Evolutionary conservation across 495 filamentous ascomycete species (phyloP).

Genomic region (Penicillium cosmopolitanum): DNA sequence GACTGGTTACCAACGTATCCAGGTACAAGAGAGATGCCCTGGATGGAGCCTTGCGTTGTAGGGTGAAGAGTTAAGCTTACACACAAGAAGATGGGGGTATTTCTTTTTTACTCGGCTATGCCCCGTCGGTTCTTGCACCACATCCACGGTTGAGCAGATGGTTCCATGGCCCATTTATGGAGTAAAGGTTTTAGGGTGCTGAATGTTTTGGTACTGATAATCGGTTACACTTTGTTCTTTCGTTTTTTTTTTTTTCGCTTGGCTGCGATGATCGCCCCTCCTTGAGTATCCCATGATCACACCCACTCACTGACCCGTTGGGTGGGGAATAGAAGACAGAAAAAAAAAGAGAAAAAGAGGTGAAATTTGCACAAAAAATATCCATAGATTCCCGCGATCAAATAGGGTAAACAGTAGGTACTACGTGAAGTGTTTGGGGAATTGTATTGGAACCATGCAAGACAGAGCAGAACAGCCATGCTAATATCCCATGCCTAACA

Average conservation of each 20-base stretch:
- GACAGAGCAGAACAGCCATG: no score
- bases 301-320: constrained; percentile 22
- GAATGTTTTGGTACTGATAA: background rate
- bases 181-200: background rate
- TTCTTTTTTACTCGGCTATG: constrained; percentile 24
- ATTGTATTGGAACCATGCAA: background rate
- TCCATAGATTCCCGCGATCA: background rate
- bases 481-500: no score
- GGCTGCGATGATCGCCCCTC: constrained; percentile 35
- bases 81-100: constrained; percentile 3
- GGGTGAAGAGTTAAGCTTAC: constrained; percentile 19
- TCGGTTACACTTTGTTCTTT: constrained; percentile 8
- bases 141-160: constrained; percentile 21
- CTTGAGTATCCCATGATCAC: constrained; percentile 23
- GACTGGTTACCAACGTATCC: constrained; percentile 4
- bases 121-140: constrained; percentile 18
- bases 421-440: background rate
- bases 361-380: background rate
- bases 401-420: background rate
- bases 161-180: constrained; percentile 13
- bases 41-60: no score
- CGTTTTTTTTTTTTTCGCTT: constrained; percentile 22
- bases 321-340: constrained; percentile 29
- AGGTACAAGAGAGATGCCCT: background rate
- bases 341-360: constrained; percentile 17